These are phyloP conservation scores for Nemania sp. DNA, from an alignment of 2,329 filamentous ascomycete species.

Conservation along the genomic window DNA sequence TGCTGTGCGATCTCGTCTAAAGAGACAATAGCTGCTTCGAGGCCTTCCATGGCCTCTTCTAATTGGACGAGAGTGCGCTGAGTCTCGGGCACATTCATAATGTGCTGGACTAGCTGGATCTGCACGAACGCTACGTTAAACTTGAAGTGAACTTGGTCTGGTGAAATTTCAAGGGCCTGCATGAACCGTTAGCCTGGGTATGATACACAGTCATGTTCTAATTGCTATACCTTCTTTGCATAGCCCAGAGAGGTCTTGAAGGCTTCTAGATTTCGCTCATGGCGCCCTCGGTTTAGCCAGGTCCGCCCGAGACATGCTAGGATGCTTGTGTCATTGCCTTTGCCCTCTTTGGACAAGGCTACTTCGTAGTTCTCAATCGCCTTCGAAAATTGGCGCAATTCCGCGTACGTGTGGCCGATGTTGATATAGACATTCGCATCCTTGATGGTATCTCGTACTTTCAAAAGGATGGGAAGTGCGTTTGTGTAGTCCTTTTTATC, in stretches of 20 bases:
- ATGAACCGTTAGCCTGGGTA: constrained; percentile 30
- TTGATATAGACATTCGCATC: constrained; percentile 91
- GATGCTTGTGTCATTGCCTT: constrained; percentile 73
- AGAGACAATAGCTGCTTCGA: constrained; percentile 82
- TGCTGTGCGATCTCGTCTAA: constrained; percentile 66
- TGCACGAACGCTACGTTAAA: constrained; percentile 99
- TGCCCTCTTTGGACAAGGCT: constrained; percentile 77
- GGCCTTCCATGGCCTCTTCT: constrained; percentile 74
- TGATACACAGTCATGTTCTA: background rate
- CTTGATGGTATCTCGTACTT: constrained; percentile 85
- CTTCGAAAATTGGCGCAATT: constrained; percentile 85
- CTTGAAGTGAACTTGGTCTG: constrained; percentile 86
- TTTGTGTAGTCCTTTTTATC: constrained; percentile 87
- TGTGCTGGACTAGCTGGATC: constrained; percentile 84
- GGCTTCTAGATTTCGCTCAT: constrained; percentile 60
- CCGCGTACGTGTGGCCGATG: constrained; percentile 88
- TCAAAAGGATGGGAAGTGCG: constrained; percentile 85
- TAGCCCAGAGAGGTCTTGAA: constrained; percentile 62
- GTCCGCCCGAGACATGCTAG: constrained; percentile 85
- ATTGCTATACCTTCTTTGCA: constrained; percentile 61
- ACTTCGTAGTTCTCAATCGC: constrained; percentile 94
- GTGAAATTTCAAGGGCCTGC: constrained; percentile 74
- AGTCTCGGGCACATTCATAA: constrained; percentile 74
- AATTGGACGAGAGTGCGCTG: constrained; percentile 81
- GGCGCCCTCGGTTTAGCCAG: constrained; percentile 79